Percentiles rank a stretch among this genome's conserved stretches.
Conservation (phyloP, 176 grass and related monocot species). For the Avena eriantha region DNA sequence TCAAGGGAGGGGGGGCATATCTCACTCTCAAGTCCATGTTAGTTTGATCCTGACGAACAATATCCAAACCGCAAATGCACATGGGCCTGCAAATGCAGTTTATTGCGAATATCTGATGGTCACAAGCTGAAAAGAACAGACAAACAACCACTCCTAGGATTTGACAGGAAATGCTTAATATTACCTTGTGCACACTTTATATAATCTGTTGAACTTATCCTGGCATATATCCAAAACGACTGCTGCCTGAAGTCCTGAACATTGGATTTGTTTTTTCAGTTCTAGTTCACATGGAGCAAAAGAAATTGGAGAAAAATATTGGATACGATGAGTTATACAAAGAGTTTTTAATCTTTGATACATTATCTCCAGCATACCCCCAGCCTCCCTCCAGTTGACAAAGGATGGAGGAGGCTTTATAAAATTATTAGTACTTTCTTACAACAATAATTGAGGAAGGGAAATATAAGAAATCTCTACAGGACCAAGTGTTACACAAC, state of each 20-base stretch:
- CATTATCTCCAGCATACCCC: neutral
- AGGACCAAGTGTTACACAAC: slow-evolving; percentile 9
- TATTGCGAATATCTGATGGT: neutral
- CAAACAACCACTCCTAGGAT: neutral
- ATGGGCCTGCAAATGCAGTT: neutral
- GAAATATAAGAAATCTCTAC: slow-evolving; percentile 3
- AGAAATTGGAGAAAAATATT: slow-evolving; percentile 22
- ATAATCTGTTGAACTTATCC: neutral
- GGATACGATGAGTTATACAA: slow-evolving; percentile 28
- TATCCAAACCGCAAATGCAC: neutral
- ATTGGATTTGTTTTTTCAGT: neutral
- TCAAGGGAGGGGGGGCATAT: neutral
- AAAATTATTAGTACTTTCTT: neutral
- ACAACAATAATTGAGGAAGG: slow-evolving; percentile 5
- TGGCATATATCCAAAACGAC: neutral
- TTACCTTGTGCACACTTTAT: neutral
- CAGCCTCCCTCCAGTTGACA: slow-evolving; percentile 30
- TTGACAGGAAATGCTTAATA: slow-evolving; percentile 14
- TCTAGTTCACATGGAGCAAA: neutral
- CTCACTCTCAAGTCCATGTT: neutral
- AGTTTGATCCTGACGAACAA: slow-evolving; percentile 4
- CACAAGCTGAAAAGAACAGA: neutral
- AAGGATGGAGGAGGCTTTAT: neutral
- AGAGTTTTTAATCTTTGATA: neutral
- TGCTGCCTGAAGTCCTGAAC: neutral